phyloP scores from a whole-genome alignment of 1,284 basidiomycete genomes.

The Ganoderma lucidum region DNA sequence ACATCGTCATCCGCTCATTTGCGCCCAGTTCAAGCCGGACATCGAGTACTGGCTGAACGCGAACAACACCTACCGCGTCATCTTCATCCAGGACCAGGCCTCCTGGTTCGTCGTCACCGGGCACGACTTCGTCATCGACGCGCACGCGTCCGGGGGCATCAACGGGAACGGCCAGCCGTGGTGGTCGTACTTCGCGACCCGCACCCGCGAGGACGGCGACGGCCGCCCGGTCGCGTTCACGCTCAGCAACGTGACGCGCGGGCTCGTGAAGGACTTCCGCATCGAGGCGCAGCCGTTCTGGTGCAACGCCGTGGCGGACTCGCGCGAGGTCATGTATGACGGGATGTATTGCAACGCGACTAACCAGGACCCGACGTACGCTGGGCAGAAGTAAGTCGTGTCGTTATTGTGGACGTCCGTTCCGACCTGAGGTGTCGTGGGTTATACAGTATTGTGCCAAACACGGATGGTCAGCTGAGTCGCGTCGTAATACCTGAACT shows the following conservation, averaged over 20 bases:
- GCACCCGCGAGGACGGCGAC: conserved; percentile 59
- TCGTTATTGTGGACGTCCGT: too few species aligned
- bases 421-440: background rate
- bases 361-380: conserved; percentile 58
- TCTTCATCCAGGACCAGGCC: conserved; percentile 71
- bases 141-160: conserved; percentile 62
- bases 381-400: conserved; percentile 55
- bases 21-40: conserved; percentile 59
- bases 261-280: conserved; percentile 58
- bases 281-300: conserved; percentile 72
- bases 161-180: conserved; percentile 67
- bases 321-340: conserved; percentile 61
- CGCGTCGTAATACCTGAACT: background rate
- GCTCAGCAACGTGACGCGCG: conserved; percentile 57
- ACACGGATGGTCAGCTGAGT: conserved; percentile 60
- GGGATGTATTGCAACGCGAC: conserved; percentile 72
- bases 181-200: conserved; percentile 56
- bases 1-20: background rate
- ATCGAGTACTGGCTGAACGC: conserved; percentile 66
- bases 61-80: conserved; percentile 64
- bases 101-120: conserved; percentile 74
- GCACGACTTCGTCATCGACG: conserved; percentile 64
- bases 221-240: conserved; percentile 70
- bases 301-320: conserved; percentile 67
- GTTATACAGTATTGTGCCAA: conserved; percentile 60